Base-by-base conservation (phyloP, 257 asterid species). In the Marsdenia floribunda region DNA sequence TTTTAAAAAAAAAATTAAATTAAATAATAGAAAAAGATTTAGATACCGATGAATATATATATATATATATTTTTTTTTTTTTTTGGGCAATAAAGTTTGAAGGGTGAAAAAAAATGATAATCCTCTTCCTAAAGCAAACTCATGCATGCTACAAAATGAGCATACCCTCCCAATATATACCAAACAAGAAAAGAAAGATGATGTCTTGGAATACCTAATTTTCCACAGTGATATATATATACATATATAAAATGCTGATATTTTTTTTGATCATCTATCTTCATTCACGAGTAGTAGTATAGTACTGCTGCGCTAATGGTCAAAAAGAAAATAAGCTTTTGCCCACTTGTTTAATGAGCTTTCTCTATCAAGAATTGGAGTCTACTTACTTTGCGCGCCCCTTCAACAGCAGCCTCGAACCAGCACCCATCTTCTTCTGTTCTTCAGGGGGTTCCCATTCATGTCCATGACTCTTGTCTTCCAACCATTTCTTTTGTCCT, bases 321-420 rank as follows among this genome's bases (percentile, higher is more conserved):
- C 76, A 70, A 74, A 73, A 46, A 29, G 67, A 68, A 57, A 63
- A 33, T 19, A n/a, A 67, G 24, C 54, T 64, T 21, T 44, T 42
- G 71, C 13, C 22, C 42, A 65, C 66, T 12, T 68, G 52, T 11
- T 73, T 13, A 67, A 24, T 61, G 69, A 57, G 68, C 49, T 29
- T 18, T 78, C 69, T 68, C 75, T 24, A 42, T 72, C 73, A 16
- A 53, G 73, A 19, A 38, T 19, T 16, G 35, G 40, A 37, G 15
- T 68, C 29, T 6, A 60, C 16, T 5, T 63, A 60, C 16, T 2
- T 63, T 38, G 65, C 52, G 49, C n/a, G 7, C 19, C 15, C 18
- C 54, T 11, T 49, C 19, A 49, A 2, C 19, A 19, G 13, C 18
- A 29, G 33, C 33, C 33, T 29, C 33, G 33, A 29, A 1, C 33